These are phyloP conservation scores for Fusarium pseudograminearum DNA, from an alignment of 2,329 filamentous ascomycete genomes.

Conservation along the genomic window DNA sequence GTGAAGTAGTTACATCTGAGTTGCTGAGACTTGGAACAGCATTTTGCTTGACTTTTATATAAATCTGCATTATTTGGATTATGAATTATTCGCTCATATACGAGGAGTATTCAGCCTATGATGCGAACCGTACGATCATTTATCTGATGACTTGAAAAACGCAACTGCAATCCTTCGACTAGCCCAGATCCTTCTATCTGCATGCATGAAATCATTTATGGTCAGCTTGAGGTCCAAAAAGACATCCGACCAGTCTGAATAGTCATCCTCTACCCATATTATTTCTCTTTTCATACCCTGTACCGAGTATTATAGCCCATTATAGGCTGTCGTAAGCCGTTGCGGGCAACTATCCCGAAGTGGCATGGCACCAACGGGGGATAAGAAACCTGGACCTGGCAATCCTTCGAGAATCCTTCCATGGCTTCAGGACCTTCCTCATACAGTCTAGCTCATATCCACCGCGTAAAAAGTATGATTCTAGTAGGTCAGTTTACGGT, in stretches of 20 bases:
- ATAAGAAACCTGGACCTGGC: neutral
- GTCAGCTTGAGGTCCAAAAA: too few species aligned
- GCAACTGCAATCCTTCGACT: neutral
- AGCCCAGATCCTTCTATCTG: neutral
- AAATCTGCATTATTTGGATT: neutral
- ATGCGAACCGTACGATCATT: neutral
- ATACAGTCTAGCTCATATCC: neutral
- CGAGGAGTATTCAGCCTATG: neutral
- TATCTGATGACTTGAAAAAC: neutral
- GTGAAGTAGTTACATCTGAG: neutral
- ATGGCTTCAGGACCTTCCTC: neutral
- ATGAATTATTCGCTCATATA: neutral
- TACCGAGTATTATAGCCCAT: neutral
- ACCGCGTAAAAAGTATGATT: neutral
- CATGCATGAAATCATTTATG: neutral
- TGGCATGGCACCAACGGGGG: neutral
- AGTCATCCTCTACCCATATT: neutral
- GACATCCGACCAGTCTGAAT: neutral
- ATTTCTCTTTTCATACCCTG: neutral
- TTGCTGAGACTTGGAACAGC: neutral
- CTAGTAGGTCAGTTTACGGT: neutral
- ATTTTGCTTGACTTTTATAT: neutral
- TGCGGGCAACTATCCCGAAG: neutral
- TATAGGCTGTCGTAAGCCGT: too few species aligned
- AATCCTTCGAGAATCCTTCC: constrained; percentile 3